Evolutionary conservation across 2,329 filamentous ascomycete species (phyloP), one percentile per base, ranked within the genome.

Genomic region (Emericellopsis atlantica): DNA sequence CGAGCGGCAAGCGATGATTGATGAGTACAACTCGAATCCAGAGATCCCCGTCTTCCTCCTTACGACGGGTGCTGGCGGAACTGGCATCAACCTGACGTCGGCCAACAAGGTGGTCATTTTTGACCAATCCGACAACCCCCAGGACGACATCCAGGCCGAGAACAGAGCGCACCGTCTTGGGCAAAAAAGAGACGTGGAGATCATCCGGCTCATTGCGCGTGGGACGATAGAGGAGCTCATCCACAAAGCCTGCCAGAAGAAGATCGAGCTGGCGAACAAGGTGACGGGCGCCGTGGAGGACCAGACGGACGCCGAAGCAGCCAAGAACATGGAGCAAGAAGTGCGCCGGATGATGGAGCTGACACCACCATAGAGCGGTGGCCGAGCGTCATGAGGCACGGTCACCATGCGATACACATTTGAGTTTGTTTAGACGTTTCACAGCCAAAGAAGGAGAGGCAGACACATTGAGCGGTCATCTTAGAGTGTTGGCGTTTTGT

Each of bases 71-170:
- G 89, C 90, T 0, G 92, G 92, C 40, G 92, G 92, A n/a, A 92
- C 90, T 0, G 92, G 92, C 33, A 93, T 98, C 65, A 98, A 98
- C 60, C 65, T 98, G 41, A 92, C 90, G 7, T 85, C 84, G 31
- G 92, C 92, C 5, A 96, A 96, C 67, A 96, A 95, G 62, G 90
- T 98, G 50, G 78, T 98, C 60, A 92, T 98, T 53, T 95, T 96
- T 57, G 92, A 98, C 60, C 84, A 84, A 47, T 86, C 81, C n/a
- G 95, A 95, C 65, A 98, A 98, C 51, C 92, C 92, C 0, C 92
- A 98, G 56, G 90, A 96, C 50, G 92, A 98, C 55, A 80, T 95
- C n/a, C 92, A 98, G 59, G 92, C 92, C 0, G 92, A 96, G 67
- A 96, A 98, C 58, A 81, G 92, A 15, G 92, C 92, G 0, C 92